Evolutionary conservation across 2,329 filamentous ascomycete species (phyloP).

Genomic region (Colletotrichum tabaci): DNA sequence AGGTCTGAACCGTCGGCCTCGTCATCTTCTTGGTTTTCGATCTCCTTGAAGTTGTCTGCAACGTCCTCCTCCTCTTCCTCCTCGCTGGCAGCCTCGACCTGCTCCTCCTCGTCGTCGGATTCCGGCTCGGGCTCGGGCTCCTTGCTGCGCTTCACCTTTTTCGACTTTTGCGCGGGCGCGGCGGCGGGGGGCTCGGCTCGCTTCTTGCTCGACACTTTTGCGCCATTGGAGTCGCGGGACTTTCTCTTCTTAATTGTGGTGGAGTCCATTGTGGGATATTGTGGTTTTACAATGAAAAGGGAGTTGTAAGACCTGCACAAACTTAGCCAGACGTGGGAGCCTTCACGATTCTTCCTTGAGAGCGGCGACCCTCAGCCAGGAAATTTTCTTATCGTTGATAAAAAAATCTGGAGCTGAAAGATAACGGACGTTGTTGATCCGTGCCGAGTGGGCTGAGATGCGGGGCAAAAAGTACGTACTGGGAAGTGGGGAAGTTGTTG

Average conservation of each 20-base stretch:
- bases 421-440: slow-evolving; percentile 37
- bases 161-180: slow-evolving; percentile 54
- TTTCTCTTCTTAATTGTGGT: slow-evolving; percentile 61
- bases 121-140: slow-evolving; percentile 47
- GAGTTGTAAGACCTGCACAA: not conserved
- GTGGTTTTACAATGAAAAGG: slow-evolving; percentile 35
- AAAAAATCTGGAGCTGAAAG: slow-evolving; percentile 26
- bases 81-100: slow-evolving; percentile 47
- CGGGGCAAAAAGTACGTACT: slow-evolving; percentile 26
- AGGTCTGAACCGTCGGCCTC: slow-evolving; percentile 45
- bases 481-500: not conserved
- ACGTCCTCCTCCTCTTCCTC: slow-evolving; percentile 50
- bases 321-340: not conserved
- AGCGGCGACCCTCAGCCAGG: slow-evolving; percentile 15
- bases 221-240: slow-evolving; percentile 51
- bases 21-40: slow-evolving; percentile 48
- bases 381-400: slow-evolving; percentile 41
- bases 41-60: slow-evolving; percentile 46
- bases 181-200: slow-evolving; percentile 51
- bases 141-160: slow-evolving; percentile 59
- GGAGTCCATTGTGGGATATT: slow-evolving; percentile 41
- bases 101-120: slow-evolving; percentile 46
- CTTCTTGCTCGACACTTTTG: slow-evolving; percentile 53
- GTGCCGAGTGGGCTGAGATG: not conserved
- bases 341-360: not conserved